These are phyloP conservation scores for Aschersonia sp. DNA, from an alignment of 2,329 filamentous ascomycete genomes.

Conservation along the genomic window DNA sequence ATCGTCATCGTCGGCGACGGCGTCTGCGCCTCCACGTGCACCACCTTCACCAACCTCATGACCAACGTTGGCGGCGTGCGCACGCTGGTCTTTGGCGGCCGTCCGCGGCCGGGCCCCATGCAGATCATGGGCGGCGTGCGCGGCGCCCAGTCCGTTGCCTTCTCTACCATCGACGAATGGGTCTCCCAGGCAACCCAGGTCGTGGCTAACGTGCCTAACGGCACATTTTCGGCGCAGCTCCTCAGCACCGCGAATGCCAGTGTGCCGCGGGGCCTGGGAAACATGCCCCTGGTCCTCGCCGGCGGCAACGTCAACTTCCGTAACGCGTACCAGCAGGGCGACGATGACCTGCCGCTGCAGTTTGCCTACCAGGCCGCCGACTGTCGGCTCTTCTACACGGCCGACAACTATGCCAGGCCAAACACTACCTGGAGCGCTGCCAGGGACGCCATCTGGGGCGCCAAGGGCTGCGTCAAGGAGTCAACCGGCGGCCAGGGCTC, in stretches of 20 bases:
- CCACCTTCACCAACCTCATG: slow-evolving; percentile 41
- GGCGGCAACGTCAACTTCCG: slow-evolving; percentile 3
- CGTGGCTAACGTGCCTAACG: background rate
- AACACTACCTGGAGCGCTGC: slow-evolving; percentile 25
- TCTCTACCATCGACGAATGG: slow-evolving; percentile 8
- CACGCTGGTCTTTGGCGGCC: slow-evolving; percentile 43
- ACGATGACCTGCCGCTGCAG: slow-evolving; percentile 30
- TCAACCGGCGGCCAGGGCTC: background rate
- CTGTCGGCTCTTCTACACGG: slow-evolving; percentile 41
- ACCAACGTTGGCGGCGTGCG: slow-evolving; percentile 35
- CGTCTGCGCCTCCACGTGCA: slow-evolving; percentile 44
- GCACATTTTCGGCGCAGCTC: background rate
- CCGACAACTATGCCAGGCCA: slow-evolving; percentile 25
- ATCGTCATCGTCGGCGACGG: slow-evolving; percentile 37
- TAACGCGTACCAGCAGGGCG: slow-evolving; percentile 15
- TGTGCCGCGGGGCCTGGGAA: background rate
- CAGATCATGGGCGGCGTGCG: slow-evolving; percentile 45
- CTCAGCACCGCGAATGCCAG: background rate
- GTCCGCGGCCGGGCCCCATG: slow-evolving; percentile 33
- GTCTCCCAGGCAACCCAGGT: background rate
- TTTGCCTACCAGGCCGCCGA: slow-evolving; percentile 42
- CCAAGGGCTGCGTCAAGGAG: slow-evolving; percentile 2
- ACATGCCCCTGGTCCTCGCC: background rate
- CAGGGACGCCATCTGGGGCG: slow-evolving; percentile 3
- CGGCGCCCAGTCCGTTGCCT: slow-evolving; percentile 26